A percentile compares a stretch with the other conserved stretches of the same genome.
phyloP scores from a whole-genome alignment of 2,329 filamentous ascomycete species.

The Botrytis fabae region DNA sequence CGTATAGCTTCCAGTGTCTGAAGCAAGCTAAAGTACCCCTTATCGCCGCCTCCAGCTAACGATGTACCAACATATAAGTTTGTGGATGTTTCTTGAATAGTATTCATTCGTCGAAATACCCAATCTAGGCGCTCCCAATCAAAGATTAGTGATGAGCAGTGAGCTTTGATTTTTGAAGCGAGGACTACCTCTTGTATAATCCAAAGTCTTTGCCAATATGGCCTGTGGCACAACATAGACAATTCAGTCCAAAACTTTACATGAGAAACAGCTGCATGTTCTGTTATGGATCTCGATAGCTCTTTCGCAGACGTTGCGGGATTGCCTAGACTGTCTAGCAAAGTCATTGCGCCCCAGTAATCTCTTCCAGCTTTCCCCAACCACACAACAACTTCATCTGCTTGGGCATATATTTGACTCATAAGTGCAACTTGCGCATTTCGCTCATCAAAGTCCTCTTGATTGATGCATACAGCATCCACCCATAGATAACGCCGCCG shows the following conservation, averaged over 20 bases:
- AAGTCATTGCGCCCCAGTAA: constrained; percentile 21
- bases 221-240: constrained; percentile 6
- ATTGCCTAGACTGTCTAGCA: constrained; percentile 17
- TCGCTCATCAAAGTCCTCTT: constrained; percentile 20
- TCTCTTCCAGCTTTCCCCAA: constrained; percentile 20
- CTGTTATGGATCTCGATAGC: constrained; percentile 6
- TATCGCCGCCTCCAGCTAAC: not conserved
- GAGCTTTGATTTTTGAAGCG: constrained; percentile 19
- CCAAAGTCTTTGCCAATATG: constrained; percentile 22
- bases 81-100: not conserved
- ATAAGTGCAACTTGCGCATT: constrained; percentile 21
- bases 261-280: constrained; percentile 9
- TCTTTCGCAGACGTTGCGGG: constrained; percentile 12
- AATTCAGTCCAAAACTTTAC: constrained; percentile 22
- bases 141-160: constrained; percentile 21
- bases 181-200: constrained; percentile 24
- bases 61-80: not conserved
- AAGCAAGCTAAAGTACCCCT: constrained; percentile 10
- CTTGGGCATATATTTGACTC: constrained; percentile 18
- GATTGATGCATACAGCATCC: constrained; percentile 23
- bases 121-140: constrained; percentile 21
- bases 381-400: constrained; percentile 19
- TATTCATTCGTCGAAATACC: constrained; percentile 12
- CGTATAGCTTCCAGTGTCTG: constrained; percentile 16
- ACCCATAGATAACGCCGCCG: constrained; percentile 19